A percentile compares a stretch with the other conserved stretches of the same genome.
Conservation (phyloP, 2,329 filamentous ascomycete genomes). For the Aplosporella prunicola region DNA sequence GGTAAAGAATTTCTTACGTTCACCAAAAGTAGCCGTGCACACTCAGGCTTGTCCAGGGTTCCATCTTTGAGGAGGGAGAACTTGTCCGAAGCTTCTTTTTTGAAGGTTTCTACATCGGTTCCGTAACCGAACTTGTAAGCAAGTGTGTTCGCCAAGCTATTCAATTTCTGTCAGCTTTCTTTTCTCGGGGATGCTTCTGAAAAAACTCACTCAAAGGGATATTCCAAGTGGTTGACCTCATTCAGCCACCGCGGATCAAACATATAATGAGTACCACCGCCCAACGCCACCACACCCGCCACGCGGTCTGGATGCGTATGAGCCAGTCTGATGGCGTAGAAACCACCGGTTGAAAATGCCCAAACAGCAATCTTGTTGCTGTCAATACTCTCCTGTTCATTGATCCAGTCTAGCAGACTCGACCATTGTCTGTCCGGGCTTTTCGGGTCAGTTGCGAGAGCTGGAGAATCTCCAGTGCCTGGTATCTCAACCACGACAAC, state of each 20-base stretch:
- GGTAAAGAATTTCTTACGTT: slow-evolving; percentile 35
- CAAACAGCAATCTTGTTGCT: slow-evolving; percentile 41
- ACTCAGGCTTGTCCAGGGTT: slow-evolving; percentile 42
- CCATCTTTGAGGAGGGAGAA: slow-evolving; percentile 48
- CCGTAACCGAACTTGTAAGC: slow-evolving; percentile 40
- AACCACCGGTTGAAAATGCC: slow-evolving; percentile 51
- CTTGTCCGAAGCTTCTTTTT: slow-evolving; percentile 36
- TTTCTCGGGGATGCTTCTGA: background rate
- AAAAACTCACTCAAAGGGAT: slow-evolving; percentile 44
- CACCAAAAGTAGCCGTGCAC: slow-evolving; percentile 44
- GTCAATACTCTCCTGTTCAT: slow-evolving; percentile 38
- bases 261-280: slow-evolving; percentile 51
- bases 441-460: slow-evolving; percentile 34
- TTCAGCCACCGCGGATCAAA: slow-evolving; percentile 46
- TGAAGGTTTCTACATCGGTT: slow-evolving; percentile 33
- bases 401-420: slow-evolving; percentile 47
- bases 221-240: slow-evolving; percentile 48
- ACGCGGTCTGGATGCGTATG: slow-evolving; percentile 47
- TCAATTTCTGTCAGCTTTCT: slow-evolving; percentile 1
- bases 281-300: slow-evolving; percentile 43
- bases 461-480: slow-evolving; percentile 49
- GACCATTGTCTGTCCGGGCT: slow-evolving; percentile 46
- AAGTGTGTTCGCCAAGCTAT: slow-evolving; percentile 37
- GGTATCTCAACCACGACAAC: slow-evolving; percentile 47
- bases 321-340: slow-evolving; percentile 48